Conservation (phyloP, 2,329 filamentous ascomycete genomes). For the Colletotrichum sp. region DNA sequence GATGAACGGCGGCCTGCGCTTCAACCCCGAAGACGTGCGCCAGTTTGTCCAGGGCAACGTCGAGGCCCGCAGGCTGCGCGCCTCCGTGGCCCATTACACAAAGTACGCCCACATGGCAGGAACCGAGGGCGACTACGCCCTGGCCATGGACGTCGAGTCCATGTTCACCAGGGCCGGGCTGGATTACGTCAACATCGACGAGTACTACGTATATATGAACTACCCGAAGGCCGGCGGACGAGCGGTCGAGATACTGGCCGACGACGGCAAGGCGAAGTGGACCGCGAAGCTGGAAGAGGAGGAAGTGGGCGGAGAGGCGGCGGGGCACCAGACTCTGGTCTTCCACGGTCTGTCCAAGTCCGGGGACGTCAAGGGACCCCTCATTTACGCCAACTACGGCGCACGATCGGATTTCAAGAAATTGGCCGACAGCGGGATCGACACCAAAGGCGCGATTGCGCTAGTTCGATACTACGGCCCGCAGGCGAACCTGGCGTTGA, state of each 20-base stretch:
- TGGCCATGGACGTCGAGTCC: conserved; percentile 83
- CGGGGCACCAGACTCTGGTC: conserved; percentile 72
- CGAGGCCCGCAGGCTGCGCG: conserved; percentile 71
- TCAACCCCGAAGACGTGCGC: conserved; percentile 83
- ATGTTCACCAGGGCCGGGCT: conserved; percentile 76
- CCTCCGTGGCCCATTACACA: conserved; percentile 79
- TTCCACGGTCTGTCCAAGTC: conserved; percentile 92
- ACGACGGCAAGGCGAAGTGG: conserved; percentile 71
- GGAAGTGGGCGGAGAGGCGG: conserved; percentile 65
- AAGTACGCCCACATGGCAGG: conserved; percentile 89
- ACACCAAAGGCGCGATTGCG: conserved; percentile 80
- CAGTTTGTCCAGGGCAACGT: conserved; percentile 76
- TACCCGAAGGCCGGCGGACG: conserved; percentile 82
- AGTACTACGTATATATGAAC: conserved; percentile 90
- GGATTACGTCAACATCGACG: conserved; percentile 77
- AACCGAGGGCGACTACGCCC: conserved; percentile 88
- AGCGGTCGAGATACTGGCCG: conserved; percentile 79
- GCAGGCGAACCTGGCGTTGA: conserved; percentile 75
- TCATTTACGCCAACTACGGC: conserved; percentile 94
- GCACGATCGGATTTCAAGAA: conserved; percentile 81
- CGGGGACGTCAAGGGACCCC: conserved; percentile 82
- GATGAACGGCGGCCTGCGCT: conserved; percentile 69
- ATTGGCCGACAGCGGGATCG: conserved; percentile 73
- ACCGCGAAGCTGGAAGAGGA: conserved; percentile 85
- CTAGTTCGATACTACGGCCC: conserved; percentile 82